Evolutionary conservation across 148 eudicot genomes (phyloP), one percentile per base, ranked within the genome.

Genomic region (Chenopodium quinoa): DNA sequence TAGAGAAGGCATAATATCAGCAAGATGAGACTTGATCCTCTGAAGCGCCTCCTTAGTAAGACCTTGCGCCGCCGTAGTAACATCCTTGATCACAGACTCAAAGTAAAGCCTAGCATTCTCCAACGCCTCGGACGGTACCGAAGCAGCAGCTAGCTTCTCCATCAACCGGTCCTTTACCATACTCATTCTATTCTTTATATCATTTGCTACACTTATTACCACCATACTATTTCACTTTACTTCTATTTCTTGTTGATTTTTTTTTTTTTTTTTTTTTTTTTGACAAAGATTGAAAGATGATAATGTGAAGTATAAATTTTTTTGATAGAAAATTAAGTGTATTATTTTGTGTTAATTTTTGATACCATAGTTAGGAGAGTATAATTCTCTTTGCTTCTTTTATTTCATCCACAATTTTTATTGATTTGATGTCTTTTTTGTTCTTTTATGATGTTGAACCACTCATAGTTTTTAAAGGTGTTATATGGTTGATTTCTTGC

Each of bases 161-260:
- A 83, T 56, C 63, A 83, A 67, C 29, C 76, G 70, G 40, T 83
- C 85, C 17, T 79, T 83, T 14, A 83, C 44, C 71, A n/a, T 11
- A 23, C 69, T 40, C 79, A 83, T 75, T 76, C 44, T 54, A 47
- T 10, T 75, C 82, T 16, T 83, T 56, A 83, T 75, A 40, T 83
- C 85, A 71, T 52, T 73, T 4, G 73, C 77, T 16, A 85, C 92
- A 13, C 97, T 93, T 4, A 3, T 78, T n/a, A 64, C 74, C 40
- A 65, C 81, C 63, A 78, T 73, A 69, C 23, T 76, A 76, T 44
- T 70, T 12, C 68, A 56, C 75, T 74, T 29, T 23, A 54, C 77
- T 63, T 62, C 71, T 63, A 44, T 62, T 13, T 32, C 13, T 46
- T 63, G 19, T 1, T 32, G 34, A 27, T 27, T 27, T 27, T 27